phyloP scores from a whole-genome alignment of 1,139 yeast species.

The Magnusiomyces tetraspermus region DNA sequence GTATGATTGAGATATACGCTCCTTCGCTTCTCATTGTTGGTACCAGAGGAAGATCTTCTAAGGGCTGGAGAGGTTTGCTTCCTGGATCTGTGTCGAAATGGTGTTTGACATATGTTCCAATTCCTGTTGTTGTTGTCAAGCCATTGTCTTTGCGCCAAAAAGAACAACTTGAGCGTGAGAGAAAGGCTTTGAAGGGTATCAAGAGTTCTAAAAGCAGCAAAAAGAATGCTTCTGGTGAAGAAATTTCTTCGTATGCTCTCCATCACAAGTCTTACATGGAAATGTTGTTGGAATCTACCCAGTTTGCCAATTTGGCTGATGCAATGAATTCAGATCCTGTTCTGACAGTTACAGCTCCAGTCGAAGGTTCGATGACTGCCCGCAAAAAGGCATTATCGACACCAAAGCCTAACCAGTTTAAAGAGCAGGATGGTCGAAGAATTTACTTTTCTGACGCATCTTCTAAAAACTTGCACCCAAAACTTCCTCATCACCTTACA shows the following conservation, averaged over 20 bases:
- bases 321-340: neutral
- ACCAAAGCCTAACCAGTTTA: neutral
- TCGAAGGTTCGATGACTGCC: neutral
- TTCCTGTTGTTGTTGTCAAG: constrained; percentile 60
- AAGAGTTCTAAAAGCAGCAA: neutral
- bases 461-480: neutral
- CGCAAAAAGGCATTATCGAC: neutral
- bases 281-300: constrained; percentile 4
- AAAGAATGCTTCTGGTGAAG: constrained; percentile 14
- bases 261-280: constrained; percentile 12
- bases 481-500: neutral
- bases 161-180: constrained; percentile 29
- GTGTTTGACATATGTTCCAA: constrained; percentile 56
- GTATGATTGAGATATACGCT: constrained; percentile 48
- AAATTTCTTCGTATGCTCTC: constrained; percentile 9
- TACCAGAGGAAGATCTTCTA: constrained; percentile 37
- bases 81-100: constrained; percentile 44
- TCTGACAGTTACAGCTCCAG: neutral
- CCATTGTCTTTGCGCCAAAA: constrained; percentile 40
- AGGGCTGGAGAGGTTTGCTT: constrained; percentile 41
- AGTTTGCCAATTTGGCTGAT: neutral
- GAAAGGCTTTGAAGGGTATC: constrained; percentile 23
- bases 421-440: neutral
- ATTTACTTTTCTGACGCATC: neutral
- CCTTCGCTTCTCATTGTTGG: constrained; percentile 63